Base-by-base conservation (phyloP, 192 early-diverging fungal genomes). In the Coemansia sp. region DNA sequence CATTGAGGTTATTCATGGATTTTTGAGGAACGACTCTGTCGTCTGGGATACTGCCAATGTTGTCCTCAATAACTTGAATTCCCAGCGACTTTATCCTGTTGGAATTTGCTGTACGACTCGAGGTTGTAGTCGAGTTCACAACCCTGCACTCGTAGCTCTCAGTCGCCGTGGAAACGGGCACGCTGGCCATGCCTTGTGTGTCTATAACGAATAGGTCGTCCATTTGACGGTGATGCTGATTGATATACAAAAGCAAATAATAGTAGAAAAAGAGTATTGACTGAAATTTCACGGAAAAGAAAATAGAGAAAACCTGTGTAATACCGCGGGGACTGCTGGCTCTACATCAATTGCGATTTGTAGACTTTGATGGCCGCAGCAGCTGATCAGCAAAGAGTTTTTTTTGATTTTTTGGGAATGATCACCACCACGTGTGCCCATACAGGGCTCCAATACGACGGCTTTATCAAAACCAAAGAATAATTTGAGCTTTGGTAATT, bases 161-260 rank as follows among this genome's bases (percentile, higher is more conserved):
- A 2, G 46, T 62, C 46, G 75, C 36, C 29, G 72, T 62, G 4
- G 53, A 44, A 1, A 63, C 70, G 1, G 29, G 32, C 11, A 63
- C 51, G 4, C 34, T 38, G 7, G 41, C 23, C 3, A 70, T 36
- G 19, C 80, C 72, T 14, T 74, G 58, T 21, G 72, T 82, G 57
- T 82, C 80, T 31, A 82, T 74, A 27, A 69, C 48, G 70, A 82
- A 82, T 59, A 82, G 55, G 45, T 72, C 72, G 69, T 82, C 80
- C 80, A 82, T 80, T n/a, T 17, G 23, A 38, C 27, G 21, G 19
- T 67, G 5, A 46, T 11, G 9, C 38, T 50, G 37, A 42, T 39
- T 50, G 37, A 42, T 39, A 57, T 17, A 58, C 17, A 46, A 57
- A 39, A 67, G 12, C 1, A 57, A 58, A 29, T 39, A 41, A 36